These are phyloP conservation scores for Suillus paluster DNA, from an alignment of 768 basidiomycete species.

Conservation along the genomic window DNA sequence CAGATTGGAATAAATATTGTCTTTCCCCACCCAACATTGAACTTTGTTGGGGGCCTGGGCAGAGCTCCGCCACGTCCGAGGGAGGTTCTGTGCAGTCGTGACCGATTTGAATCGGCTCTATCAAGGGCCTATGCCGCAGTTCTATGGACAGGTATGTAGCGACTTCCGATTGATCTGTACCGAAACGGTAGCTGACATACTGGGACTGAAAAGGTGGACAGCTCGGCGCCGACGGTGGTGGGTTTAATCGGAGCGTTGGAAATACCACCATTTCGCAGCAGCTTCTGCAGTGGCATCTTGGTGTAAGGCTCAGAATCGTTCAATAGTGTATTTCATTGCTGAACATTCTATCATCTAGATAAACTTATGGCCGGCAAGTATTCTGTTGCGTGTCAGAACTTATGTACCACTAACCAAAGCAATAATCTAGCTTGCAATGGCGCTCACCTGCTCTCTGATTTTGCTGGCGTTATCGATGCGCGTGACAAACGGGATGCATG, in stretches of 20 bases:
- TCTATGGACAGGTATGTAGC: conserved; percentile 17
- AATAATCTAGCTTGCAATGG: conserved; percentile 10
- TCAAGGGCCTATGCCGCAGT: conserved; percentile 7
- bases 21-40: background rate
- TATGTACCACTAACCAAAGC: background rate
- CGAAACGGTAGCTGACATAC: background rate
- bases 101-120: conserved; percentile 8
- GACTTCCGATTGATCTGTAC: background rate
- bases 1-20: background rate
- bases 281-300: conserved; percentile 14
- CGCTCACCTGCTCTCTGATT: conserved; percentile 9
- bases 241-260: conserved; percentile 10
- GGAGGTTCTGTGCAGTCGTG: background rate
- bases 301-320: conserved; percentile 13
- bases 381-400: background rate
- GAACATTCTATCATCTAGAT: conserved; percentile 3
- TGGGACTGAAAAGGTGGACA: conserved; percentile 13
- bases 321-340: background rate
- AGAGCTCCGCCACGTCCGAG: background rate
- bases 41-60: too few relatives aligned
- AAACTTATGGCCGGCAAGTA: conserved; percentile 19
- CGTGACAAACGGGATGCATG: background rate
- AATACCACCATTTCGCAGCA: conserved; percentile 13
- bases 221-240: conserved; percentile 9
- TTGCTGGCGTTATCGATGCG: conserved; percentile 7